Evolutionary conservation across 2,329 filamentous ascomycete genomes (phyloP), one percentile per base, ranked within the genome.

Genomic region (Alternaria sp.): DNA sequence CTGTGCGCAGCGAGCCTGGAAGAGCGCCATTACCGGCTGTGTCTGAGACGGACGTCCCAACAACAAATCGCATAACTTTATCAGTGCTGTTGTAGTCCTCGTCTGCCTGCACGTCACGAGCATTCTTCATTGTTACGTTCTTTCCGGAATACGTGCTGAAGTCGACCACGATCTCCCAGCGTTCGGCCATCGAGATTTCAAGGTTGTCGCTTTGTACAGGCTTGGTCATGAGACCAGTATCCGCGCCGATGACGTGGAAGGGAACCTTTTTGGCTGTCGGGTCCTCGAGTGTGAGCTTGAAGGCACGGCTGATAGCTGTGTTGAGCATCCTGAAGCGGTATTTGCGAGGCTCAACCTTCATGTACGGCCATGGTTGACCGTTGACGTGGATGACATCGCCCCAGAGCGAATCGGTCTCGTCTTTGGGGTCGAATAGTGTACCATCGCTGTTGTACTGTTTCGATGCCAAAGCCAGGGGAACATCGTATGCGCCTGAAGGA

Each of bases 351-450:
- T 89, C 84, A 4, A 88, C 86, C n/a, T 82, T 80, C 10, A 87
- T 66, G 63, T 81, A 87, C 3, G 86, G 86, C 86, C 86, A 89
- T 5, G 86, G 86, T 66, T 86, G 82, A 1, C 84, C 84, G 68
- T 88, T 88, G 40, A 88, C 86, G 40, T 87, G 83, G 57, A 87
- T 86, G 11, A 86, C 78, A 66, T 88, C 86, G 49, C 86, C 86
- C 63, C 81, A 87, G 22, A 86, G 79, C 60, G 81, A 84, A 10
- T 77, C 76, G 0, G 73, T 78, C 66, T 87, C 84, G n/a, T 79
- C 77, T 4, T 75, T 77, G 0, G 83, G 81, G 6, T 82, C 82
- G 43, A 82, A 79, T 4, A 88, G 80, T 2, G 83, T 80, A 9
- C 86, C 86, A 57, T 85, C 83, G 1, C 69, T 46, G 59, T 85